These are phyloP conservation scores for Backusella psychrophila DNA, from an alignment of 192 early-diverging fungal species.

Conservation along the genomic window DNA sequence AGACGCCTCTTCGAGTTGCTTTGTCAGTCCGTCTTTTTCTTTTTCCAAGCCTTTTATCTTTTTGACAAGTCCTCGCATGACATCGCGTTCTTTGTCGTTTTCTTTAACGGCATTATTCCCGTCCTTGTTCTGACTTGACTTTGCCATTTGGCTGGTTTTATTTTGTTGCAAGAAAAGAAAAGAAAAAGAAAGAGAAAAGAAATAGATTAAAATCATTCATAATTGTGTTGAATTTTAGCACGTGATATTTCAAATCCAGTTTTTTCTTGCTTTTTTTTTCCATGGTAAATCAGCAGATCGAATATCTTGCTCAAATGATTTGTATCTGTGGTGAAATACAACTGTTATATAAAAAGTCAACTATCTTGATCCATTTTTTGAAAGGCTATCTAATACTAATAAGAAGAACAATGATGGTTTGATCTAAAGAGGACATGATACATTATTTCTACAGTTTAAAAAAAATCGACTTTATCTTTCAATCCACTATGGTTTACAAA, in stretches of 20 bases:
- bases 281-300: too few relatives aligned
- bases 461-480: too few relatives aligned
- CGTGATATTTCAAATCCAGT: neutral
- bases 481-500: too few relatives aligned
- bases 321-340: too few relatives aligned
- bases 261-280: too few relatives aligned
- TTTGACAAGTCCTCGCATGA: conserved; percentile 30
- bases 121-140: neutral
- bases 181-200: neutral
- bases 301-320: too few relatives aligned
- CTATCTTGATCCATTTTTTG: too few relatives aligned
- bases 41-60: conserved; percentile 28
- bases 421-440: too few relatives aligned
- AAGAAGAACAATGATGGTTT: too few relatives aligned
- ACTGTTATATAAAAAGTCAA: too few relatives aligned
- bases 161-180: neutral
- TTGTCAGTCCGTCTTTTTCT: conserved; percentile 16
- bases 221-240: neutral
- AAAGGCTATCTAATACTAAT: too few relatives aligned
- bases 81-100: conserved; percentile 30
- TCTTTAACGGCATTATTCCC: neutral
- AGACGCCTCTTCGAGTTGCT: conserved; percentile 18
- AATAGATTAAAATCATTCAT: neutral
- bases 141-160: neutral
- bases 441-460: too few relatives aligned